Base-by-base conservation (phyloP, 495 filamentous ascomycete genomes). In the Gamarada debralockiae region DNA sequence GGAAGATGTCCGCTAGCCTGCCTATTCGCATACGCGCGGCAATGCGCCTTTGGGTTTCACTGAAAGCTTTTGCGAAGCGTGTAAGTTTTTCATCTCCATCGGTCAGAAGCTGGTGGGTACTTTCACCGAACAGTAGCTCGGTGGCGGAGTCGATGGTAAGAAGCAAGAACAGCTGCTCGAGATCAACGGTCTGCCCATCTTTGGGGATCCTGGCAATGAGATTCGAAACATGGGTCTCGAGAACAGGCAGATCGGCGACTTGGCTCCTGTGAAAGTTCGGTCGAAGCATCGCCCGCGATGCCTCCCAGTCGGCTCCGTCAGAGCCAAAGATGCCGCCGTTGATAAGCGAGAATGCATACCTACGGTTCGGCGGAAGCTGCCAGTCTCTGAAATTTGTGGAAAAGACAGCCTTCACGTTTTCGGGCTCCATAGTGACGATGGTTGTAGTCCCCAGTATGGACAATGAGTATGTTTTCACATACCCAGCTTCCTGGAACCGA, bases 111-210 rank as follows among this genome's bases (percentile, higher is more conserved):
- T 13, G 57, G 9, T 53, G 33, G 3, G 45, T 52, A 50, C 49
- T 55, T 50, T 67, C 61, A 13, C 84, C 84, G 59, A 88, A 83
- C 29, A 88, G 72, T 57, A 86, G 83, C 39, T 84, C 80, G 3
- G 79, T 85, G 10, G 81, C 78, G 2, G 77, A 77, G 65, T 88
- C 84, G 20, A 87, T 74, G 5, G 84, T 84, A 57, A 86, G 68
- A n/a, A 73, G 70, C 68, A 79, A 84, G 66, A 86, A 82, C 31
- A 85, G 70, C 12, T 70, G 64, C 55, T 79, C 77, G 29, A 84
- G 72, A 58, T 84, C 75, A 25, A 76, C 70, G 3, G 50, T 52
- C 27, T 58, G 61, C 17, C 55, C 61, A 50, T 60, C 67, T 37
- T 40, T 40, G 1, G 64, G 62, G 22, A 79, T 67, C 43, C 61